Percentiles rank a stretch among this genome's conserved stretches.
These are phyloP conservation scores for Vanderwaltozyma polyspora DNA, from an alignment of 805 yeast species.

Conservation along the genomic window DNA sequence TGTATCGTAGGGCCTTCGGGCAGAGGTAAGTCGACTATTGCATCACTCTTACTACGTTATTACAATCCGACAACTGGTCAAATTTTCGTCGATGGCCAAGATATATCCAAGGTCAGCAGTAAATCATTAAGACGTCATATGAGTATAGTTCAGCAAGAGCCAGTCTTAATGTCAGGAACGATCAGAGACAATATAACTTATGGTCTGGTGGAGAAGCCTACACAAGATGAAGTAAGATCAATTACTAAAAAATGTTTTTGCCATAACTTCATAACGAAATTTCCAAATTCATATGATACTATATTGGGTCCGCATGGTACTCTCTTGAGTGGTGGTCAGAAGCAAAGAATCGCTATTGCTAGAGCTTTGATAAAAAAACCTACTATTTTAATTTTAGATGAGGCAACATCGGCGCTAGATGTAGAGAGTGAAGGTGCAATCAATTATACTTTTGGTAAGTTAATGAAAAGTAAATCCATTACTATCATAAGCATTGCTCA, in stretches of 20 bases:
- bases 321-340: slow-evolving; percentile 82
- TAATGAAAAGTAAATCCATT: slow-evolving; percentile 46
- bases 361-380: slow-evolving; percentile 73
- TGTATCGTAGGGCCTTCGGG: slow-evolving; percentile 86
- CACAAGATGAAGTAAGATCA: slow-evolving; percentile 36
- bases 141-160: slow-evolving; percentile 70
- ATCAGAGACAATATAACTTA: slow-evolving; percentile 68
- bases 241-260: slow-evolving; percentile 47
- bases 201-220: slow-evolving; percentile 56
- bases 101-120: slow-evolving; percentile 38
- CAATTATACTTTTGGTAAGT: slow-evolving; percentile 58
- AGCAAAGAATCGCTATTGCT: slow-evolving; percentile 79
- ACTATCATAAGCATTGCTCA: slow-evolving; percentile 92
- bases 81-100: slow-evolving; percentile 40
- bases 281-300: slow-evolving; percentile 60
- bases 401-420: slow-evolving; percentile 84
- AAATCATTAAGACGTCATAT: slow-evolving; percentile 45
- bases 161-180: slow-evolving; percentile 69
- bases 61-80: slow-evolving; percentile 39
- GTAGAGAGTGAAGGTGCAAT: slow-evolving; percentile 63
- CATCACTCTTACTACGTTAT: slow-evolving; percentile 46
- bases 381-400: slow-evolving; percentile 65
- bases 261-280: slow-evolving; percentile 43
- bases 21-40: slow-evolving; percentile 78
- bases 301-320: slow-evolving; percentile 55